phyloP scores from a whole-genome alignment of 139 green algal species.

The Volvox africanus region DNA sequence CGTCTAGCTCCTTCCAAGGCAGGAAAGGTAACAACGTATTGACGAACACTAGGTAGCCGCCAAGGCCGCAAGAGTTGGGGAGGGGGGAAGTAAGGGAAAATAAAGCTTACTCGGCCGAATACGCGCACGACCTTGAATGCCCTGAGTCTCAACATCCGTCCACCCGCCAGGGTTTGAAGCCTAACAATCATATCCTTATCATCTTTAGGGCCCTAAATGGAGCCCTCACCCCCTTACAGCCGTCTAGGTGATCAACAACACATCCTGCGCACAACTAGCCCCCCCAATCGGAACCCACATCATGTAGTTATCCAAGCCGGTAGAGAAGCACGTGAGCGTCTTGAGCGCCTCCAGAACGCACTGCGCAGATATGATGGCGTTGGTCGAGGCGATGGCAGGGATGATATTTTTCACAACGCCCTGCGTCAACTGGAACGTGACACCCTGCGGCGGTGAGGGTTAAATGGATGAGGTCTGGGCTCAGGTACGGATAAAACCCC shows the following conservation, averaged over 20 bases:
- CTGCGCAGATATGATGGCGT: conserved; percentile 94
- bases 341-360: conserved; percentile 97
- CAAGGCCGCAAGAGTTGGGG: too few relatives aligned
- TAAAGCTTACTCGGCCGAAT: too few relatives aligned
- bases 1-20: too few relatives aligned
- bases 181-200: too few relatives aligned
- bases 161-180: too few relatives aligned
- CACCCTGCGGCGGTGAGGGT: conserved; percentile 64
- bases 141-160: too few relatives aligned
- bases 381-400: conserved; percentile 98
- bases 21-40: too few relatives aligned
- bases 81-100: too few relatives aligned
- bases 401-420: conserved; percentile 99
- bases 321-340: conserved; percentile 90
- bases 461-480: background rate
- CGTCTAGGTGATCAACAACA: background rate
- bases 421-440: conserved; percentile 90
- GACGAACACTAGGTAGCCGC: too few relatives aligned
- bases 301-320: conserved; percentile 96
- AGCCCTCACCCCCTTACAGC: background rate
- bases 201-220: too few relatives aligned
- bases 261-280: background rate
- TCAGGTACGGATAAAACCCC: too few relatives aligned
- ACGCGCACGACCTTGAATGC: too few relatives aligned
- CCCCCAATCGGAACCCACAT: conserved; percentile 79